Evolutionary conservation across 75 land plant species (phyloP), one percentile per base, ranked within the genome.

Genomic region (Picea sitchensis): DNA sequence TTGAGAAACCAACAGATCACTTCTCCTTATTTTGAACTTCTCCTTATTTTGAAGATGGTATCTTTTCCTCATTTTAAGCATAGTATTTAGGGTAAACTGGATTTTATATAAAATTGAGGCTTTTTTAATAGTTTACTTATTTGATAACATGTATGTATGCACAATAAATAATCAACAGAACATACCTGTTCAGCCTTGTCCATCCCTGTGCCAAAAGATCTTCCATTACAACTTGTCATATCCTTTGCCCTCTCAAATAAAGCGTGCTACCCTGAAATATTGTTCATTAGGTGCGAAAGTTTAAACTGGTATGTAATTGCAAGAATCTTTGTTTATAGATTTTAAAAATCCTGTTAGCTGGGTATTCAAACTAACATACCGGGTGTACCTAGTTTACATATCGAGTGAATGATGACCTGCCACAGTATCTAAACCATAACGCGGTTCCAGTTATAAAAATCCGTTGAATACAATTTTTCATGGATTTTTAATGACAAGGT

Each of bases 371-470:
- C 26, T 26, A 26, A 26, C 26, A 26, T 26, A 77, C 90, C 74
- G 84, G 88, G 73, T 81, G 68, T 11, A 65, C n/a, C 63, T 78
- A 82, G 31, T 57, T 58, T 36, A 86, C 62, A 81, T 97, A 89
- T 57, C 99, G 95, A 76, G 82, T 84, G 82, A 97, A 97, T 14
- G 95, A 97, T 59, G 89, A 96, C 61, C 95, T 98, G 85, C 94
- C 99, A 81, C 98, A 97, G 75, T 97, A 97, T 51, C 93, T 87
- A 17, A 17, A 97, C 80, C 79, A 90, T 92, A 58, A 95, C 99
- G 3, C 98, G 90, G 76, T 95, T 97, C 99, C 99, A 97, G 75
- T 97, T 91, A 87, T 88, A 92, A 71, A 97, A 97, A 82, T 97
- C 98, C 94, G 92, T 56, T 54, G 23, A 26, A 21, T 14, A 26